Percentiles rank a stretch among this genome's conserved stretches.
Evolutionary conservation across 129 eudicot genomes (phyloP).

Genomic region (Tagetes erecta): DNA sequence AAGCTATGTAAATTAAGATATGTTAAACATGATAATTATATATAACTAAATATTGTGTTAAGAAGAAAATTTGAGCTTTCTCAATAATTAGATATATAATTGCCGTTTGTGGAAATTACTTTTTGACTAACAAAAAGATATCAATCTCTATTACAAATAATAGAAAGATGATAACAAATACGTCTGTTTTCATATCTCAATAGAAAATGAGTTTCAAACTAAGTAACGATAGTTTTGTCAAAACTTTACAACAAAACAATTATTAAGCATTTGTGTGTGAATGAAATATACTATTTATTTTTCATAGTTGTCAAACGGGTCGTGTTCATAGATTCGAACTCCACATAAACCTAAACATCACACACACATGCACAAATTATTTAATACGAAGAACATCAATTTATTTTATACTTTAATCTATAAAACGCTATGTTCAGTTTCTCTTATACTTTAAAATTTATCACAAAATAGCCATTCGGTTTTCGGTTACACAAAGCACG

Average conservation of each 20-base stretch:
- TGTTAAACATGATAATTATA: neutral
- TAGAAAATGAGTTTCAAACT: neutral
- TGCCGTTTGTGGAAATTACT: neutral
- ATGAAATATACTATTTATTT: no score
- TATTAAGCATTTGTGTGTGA: neutral
- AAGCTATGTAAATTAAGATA: neutral
- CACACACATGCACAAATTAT: neutral
- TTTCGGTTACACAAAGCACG: no score
- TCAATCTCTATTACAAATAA: neutral
- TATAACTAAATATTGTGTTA: neutral
- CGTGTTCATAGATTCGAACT: no score
- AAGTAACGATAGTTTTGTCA: neutral
- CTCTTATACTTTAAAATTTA: no score
- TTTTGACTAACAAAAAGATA: constrained; percentile 11
- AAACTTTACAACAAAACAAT: neutral
- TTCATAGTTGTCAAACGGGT: neutral
- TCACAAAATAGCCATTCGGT: no score
- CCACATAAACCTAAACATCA: neutral
- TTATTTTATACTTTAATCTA: no score
- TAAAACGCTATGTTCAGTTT: no score
- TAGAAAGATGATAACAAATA: constrained; percentile 7
- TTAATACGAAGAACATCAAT: no score
- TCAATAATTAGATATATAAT: neutral
- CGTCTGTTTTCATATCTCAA: neutral
- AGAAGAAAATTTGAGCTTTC: neutral